These are phyloP conservation scores for Nakaseomyces sp. DNA, from an alignment of 1,139 yeast genomes.

Conservation along the genomic window DNA sequence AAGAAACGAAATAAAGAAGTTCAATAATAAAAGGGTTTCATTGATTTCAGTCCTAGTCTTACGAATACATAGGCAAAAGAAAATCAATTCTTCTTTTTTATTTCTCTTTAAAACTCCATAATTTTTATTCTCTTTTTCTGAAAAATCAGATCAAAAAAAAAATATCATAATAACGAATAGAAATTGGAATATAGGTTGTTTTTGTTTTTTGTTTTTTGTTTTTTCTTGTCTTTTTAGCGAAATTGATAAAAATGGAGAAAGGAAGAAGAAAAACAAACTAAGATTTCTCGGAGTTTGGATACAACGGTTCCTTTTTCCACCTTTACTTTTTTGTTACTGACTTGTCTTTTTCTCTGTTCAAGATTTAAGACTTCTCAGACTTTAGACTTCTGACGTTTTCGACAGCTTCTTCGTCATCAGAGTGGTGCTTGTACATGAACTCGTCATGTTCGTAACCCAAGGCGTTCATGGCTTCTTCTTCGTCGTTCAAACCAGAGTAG, in stretches of 20 bases:
- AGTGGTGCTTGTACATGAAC: constrained; percentile 5
- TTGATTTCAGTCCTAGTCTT: not conserved
- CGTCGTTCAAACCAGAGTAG: constrained; percentile 48
- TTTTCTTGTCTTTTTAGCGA: too few species aligned
- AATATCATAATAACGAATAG: not conserved
- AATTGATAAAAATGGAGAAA: not conserved
- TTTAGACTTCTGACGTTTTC: constrained; percentile 4
- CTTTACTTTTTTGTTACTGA: not conserved
- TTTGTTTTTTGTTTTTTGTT: too few species aligned
- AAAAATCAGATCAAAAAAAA: constrained; percentile 1
- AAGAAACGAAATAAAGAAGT: too few species aligned
- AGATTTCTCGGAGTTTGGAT: too few species aligned
- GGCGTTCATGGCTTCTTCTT: constrained; percentile 54
- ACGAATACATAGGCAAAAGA: not conserved
- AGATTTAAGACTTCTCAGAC: constrained; percentile 5
- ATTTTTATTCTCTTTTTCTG: not conserved
- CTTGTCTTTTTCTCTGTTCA: not conserved
- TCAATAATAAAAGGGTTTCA: too few species aligned
- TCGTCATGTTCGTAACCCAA: constrained; percentile 34
- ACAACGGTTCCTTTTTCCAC: not conserved
- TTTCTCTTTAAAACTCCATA: not conserved
- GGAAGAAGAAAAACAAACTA: not conserved
- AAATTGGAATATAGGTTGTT: constrained; percentile 3
- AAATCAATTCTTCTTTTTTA: too few species aligned
- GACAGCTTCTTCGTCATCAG: constrained; percentile 13